Conservation (phyloP, 1,139 yeast genomes). For the Zygosaccharomyces pseudobailii region DNA sequence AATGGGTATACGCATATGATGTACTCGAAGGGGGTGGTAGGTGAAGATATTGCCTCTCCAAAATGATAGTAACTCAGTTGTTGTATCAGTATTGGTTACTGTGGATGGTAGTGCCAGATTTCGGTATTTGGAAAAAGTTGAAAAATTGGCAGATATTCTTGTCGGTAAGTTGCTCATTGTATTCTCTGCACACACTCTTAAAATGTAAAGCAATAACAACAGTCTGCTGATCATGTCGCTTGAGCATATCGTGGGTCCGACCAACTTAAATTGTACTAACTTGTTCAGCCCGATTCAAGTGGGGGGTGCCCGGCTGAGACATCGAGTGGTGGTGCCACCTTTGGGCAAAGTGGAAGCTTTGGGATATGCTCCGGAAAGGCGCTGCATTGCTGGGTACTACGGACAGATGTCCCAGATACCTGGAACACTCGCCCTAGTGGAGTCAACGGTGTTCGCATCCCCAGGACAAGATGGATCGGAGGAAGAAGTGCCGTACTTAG, state of each 20-base stretch:
- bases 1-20: background rate
- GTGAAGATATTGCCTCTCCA: too few relatives aligned
- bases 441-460: constrained; percentile 40
- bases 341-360: constrained; percentile 44
- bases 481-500: constrained; percentile 38
- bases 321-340: constrained; percentile 46
- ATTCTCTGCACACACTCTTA: background rate
- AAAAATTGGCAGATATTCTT: too few relatives aligned
- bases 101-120: too few relatives aligned
- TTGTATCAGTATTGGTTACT: too few relatives aligned
- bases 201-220: background rate
- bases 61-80: too few relatives aligned
- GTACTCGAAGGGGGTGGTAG: background rate
- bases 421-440: constrained; percentile 46
- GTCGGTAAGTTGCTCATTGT: too few relatives aligned
- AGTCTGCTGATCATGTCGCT: background rate
- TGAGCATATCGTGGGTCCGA: background rate
- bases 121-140: too few relatives aligned
- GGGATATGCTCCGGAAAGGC: constrained; percentile 38
- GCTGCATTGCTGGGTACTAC: constrained; percentile 44
- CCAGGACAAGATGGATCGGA: constrained; percentile 36
- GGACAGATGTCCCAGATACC: constrained; percentile 47
- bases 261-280: constrained; percentile 27
- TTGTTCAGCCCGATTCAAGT: constrained; percentile 44
- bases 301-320: constrained; percentile 34